These are phyloP conservation scores for Epichloe hybrida DNA, from an alignment of 2,329 filamentous ascomycete genomes.

Conservation along the genomic window DNA sequence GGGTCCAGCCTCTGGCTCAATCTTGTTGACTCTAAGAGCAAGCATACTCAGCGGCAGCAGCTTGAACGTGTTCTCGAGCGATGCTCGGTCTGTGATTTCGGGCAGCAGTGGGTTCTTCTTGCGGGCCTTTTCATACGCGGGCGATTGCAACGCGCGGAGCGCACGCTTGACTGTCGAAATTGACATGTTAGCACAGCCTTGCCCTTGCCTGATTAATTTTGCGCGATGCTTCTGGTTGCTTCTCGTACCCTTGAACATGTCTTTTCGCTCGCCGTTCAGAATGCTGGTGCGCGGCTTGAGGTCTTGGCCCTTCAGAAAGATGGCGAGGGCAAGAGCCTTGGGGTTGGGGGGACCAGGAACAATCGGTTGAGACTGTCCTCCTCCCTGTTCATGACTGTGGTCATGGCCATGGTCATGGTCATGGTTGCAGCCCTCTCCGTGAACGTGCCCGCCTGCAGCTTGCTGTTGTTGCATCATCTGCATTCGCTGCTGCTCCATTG, in stretches of 20 bases:
- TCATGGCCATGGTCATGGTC: constrained; percentile 16
- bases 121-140: constrained; percentile 77
- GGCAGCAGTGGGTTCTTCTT: constrained; percentile 85
- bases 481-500: constrained; percentile 34
- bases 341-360: constrained; percentile 74
- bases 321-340: constrained; percentile 74
- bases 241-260: constrained; percentile 80
- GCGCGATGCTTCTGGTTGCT: not conserved
- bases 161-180: constrained; percentile 81
- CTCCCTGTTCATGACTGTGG: constrained; percentile 19
- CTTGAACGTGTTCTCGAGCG: constrained; percentile 89
- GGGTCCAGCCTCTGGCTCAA: constrained; percentile 50
- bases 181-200: not conserved
- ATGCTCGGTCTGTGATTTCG: constrained; percentile 72
- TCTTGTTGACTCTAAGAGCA: constrained; percentile 76
- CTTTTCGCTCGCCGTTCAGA: constrained; percentile 88
- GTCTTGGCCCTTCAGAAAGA: constrained; percentile 72
- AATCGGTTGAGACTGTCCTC: constrained; percentile 51
- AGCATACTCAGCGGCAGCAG: constrained; percentile 88
- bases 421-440: constrained; percentile 13
- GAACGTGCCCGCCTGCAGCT: constrained; percentile 7
- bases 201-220: not conserved
- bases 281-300: constrained; percentile 86
- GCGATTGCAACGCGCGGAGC: constrained; percentile 76
- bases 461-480: constrained; percentile 27